Base-by-base conservation (phyloP, 2,329 filamentous ascomycete species). In the Aureobasidium leucospermi region DNA sequence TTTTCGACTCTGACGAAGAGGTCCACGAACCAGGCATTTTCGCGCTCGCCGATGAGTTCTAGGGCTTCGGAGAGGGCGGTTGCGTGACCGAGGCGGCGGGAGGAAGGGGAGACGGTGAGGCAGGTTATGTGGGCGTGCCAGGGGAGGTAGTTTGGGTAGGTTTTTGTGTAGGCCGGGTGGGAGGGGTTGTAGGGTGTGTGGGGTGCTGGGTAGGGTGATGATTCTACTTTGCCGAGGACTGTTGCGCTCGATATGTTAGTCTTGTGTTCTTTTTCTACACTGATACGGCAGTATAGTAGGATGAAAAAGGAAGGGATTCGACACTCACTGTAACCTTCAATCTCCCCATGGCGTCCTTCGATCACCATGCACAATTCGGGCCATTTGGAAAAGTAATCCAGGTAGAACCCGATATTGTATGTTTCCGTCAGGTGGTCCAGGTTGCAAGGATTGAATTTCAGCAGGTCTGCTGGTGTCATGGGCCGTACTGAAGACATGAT, bases 111-210 rank as follows among this genome's bases (percentile, higher is more conserved):
- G 19, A 99, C 90, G 0, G 94, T 97, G 55, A 99, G 80, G 38
- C 93, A 94, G 4, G 94, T 99, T 70, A 99, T 96, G 75, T 99
- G 94, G 19, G 91, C 93, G 76, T 99, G 94, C 90, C 91, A 97
- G n/a, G 93, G 93, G n/a, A 96, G 87, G 76, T 95, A 96, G 76
- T 96, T 78, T 4, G 76, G 72, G 63, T 75, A 73, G 11, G 75
- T 71, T 65, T 73, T 76, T 11, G 69, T 74, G 59, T 72, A 73
- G 57, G 69, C 66, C 19, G 67, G 69, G 23, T 72, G 62, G 48
- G 66, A 58, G 13, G 78, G 91, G 68, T 87, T 81, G 52, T 90
- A 94, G 68, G 85, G 85, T 61, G 84, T 81, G 71, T 88, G 83
- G 57, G 85, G 85, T 46, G 89, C 79, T 15, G 89, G 87, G 58